Percentiles rank a stretch among this genome's conserved stretches.
These are phyloP conservation scores for Claviceps digitariae DNA, from an alignment of 2,329 filamentous ascomycete genomes.

Conservation along the genomic window DNA sequence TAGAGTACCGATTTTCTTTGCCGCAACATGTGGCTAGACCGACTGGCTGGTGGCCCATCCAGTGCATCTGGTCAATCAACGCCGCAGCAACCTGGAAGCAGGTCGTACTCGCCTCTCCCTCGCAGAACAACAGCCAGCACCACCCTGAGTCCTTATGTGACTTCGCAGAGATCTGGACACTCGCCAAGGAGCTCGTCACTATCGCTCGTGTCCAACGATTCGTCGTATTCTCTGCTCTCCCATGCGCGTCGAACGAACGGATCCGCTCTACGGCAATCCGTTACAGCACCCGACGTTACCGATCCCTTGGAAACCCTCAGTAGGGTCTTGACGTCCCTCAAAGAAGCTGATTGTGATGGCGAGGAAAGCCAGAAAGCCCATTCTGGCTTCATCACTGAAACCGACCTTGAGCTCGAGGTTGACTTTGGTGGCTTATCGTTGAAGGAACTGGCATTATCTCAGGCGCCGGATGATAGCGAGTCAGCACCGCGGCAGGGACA, in stretches of 20 bases:
- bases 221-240: slow-evolving; percentile 60
- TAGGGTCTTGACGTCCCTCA: slow-evolving; percentile 25
- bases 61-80: slow-evolving; percentile 44
- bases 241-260: slow-evolving; percentile 53
- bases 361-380: slow-evolving; percentile 2
- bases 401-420: slow-evolving; percentile 51
- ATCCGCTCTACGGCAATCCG: slow-evolving; percentile 49
- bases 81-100: slow-evolving; percentile 47
- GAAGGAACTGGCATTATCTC: slow-evolving; percentile 48
- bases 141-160: slow-evolving; percentile 54
- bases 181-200: slow-evolving; percentile 64
- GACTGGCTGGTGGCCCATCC: slow-evolving; percentile 56
- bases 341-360: slow-evolving; percentile 6
- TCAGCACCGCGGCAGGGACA: slow-evolving; percentile 35
- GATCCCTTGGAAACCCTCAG: slow-evolving; percentile 61
- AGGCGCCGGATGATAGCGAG: slow-evolving; percentile 10
- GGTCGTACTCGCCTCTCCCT: slow-evolving; percentile 58
- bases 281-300: slow-evolving; percentile 31
- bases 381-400: slow-evolving; percentile 23
- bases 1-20: neutral
- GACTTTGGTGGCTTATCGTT: slow-evolving; percentile 71
- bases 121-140: slow-evolving; percentile 54
- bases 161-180: slow-evolving; percentile 53
- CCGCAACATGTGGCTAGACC: slow-evolving; percentile 73
- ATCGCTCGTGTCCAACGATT: slow-evolving; percentile 65